Evolutionary conservation across 2,329 filamentous ascomycete genomes (phyloP).

Genomic region (Colletotrichum sublineola): DNA sequence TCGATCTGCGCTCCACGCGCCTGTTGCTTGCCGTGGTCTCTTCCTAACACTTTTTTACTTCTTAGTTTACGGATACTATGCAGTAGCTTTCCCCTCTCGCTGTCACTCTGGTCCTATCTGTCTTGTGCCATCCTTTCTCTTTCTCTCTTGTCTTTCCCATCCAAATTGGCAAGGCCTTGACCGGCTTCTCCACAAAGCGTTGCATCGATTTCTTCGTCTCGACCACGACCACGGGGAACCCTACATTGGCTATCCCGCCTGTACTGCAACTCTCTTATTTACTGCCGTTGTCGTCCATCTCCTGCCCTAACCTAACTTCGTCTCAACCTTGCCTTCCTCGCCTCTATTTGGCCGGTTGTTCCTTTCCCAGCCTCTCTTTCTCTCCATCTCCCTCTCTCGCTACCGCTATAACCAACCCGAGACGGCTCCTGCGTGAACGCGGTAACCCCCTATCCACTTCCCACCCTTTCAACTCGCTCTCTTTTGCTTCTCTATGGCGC

Average conservation of each 20-base stretch:
- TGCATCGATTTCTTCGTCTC: constrained; percentile 39
- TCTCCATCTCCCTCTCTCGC: not conserved
- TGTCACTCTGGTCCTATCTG: constrained; percentile 1
- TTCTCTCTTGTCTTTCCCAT: constrained; percentile 5
- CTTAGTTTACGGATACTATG: not conserved
- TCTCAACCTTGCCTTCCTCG: constrained; percentile 6
- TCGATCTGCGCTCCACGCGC: constrained; percentile 41
- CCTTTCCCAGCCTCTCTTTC: not conserved
- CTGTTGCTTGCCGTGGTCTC: constrained; percentile 36
- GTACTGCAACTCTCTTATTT: constrained; percentile 24
- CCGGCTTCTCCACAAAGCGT: constrained; percentile 37
- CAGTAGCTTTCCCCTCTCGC: not conserved
- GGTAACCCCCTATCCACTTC: constrained; percentile 7
- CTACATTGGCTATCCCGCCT: constrained; percentile 14
- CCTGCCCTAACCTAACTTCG: not conserved
- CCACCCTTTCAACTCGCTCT: constrained; percentile 9
- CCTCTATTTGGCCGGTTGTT: constrained; percentile 24
- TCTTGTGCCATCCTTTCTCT: constrained; percentile 4
- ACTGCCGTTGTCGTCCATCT: constrained; percentile 24
- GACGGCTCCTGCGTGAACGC: constrained; percentile 2
- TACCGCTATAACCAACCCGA: constrained; percentile 15
- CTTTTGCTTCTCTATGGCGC: constrained; percentile 32
- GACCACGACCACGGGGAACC: constrained; percentile 38
- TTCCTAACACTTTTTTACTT: constrained; percentile 10
- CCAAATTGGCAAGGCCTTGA: constrained; percentile 18